phyloP scores from a whole-genome alignment of 2,329 filamentous ascomycete genomes.

The Aspergillus vadensis region DNA sequence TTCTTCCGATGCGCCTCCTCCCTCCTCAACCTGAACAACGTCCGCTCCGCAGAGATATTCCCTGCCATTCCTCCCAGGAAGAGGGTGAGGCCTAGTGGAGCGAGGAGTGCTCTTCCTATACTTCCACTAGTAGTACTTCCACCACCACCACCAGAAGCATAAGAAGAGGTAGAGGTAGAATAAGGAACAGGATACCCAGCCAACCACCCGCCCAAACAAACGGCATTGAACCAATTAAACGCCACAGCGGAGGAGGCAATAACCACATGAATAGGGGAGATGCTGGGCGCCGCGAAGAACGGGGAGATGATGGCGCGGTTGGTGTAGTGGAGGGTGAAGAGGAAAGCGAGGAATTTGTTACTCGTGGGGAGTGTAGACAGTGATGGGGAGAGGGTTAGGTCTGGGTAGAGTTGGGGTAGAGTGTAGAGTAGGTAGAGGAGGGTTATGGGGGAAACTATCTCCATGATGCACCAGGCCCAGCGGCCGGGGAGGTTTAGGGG shows the following conservation, averaged over 20 bases:
- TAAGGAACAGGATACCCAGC: slow-evolving; percentile 68
- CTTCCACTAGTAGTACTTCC: background rate
- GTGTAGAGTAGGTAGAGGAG: slow-evolving; percentile 77
- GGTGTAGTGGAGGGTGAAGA: slow-evolving; percentile 77
- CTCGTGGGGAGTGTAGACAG: slow-evolving; percentile 19
- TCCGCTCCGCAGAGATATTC: slow-evolving; percentile 89
- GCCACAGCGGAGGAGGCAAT: slow-evolving; percentile 65
- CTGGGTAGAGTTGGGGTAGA: slow-evolving; percentile 56
- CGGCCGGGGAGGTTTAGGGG: slow-evolving; percentile 85
- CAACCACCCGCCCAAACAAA: slow-evolving; percentile 77
- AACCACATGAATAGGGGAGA: slow-evolving; percentile 80
- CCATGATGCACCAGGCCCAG: slow-evolving; percentile 86
- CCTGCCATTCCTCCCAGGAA: slow-evolving; percentile 75
- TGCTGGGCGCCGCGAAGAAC: slow-evolving; percentile 77
- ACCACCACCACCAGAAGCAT: background rate
- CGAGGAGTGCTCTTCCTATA: background rate
- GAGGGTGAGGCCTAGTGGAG: slow-evolving; percentile 65
- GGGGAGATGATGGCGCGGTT: slow-evolving; percentile 87
- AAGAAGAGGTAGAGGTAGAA: background rate
- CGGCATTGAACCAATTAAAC: slow-evolving; percentile 82
- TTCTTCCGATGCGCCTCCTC: slow-evolving; percentile 53
- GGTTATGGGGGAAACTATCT: slow-evolving; percentile 73
- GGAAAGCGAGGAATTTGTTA: slow-evolving; percentile 39
- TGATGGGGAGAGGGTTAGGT: slow-evolving; percentile 27
- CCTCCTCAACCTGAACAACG: slow-evolving; percentile 81